Conservation (phyloP, 2,329 filamentous ascomycete species). For the Fusarium gaditjirri region DNA sequence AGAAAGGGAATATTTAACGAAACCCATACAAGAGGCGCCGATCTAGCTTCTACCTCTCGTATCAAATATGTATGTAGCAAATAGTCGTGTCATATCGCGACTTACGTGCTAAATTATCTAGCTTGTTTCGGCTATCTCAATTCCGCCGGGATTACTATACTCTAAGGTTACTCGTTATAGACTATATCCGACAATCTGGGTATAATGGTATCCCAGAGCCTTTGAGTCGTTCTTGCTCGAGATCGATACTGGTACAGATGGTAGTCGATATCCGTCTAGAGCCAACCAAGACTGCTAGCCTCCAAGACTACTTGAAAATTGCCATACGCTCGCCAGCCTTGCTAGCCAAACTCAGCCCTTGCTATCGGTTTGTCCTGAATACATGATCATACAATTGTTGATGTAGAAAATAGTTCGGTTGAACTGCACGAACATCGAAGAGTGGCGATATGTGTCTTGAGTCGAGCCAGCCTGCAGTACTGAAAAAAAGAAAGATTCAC, state of each 20-base stretch:
- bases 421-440: background rate
- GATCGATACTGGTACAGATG: background rate
- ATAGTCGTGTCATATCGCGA: background rate
- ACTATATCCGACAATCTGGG: background rate
- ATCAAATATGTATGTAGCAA: background rate
- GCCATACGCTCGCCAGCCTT: background rate
- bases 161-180: background rate
- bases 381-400: background rate
- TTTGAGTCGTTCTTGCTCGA: background rate
- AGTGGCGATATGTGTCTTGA: background rate
- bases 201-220: background rate
- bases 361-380: background rate
- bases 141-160: background rate
- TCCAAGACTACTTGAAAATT: slow-evolving; percentile 8
- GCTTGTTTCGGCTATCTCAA: background rate
- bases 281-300: slow-evolving; percentile 3
- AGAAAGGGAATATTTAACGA: background rate
- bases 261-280: background rate
- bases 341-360: background rate
- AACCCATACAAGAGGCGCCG: background rate
- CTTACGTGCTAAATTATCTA: background rate
- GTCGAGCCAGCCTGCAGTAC: background rate
- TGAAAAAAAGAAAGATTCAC: slow-evolving; percentile 11
- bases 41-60: background rate
- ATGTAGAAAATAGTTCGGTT: background rate